Base-by-base conservation (phyloP, 768 basidiomycete genomes). In the Chiua virens region DNA sequence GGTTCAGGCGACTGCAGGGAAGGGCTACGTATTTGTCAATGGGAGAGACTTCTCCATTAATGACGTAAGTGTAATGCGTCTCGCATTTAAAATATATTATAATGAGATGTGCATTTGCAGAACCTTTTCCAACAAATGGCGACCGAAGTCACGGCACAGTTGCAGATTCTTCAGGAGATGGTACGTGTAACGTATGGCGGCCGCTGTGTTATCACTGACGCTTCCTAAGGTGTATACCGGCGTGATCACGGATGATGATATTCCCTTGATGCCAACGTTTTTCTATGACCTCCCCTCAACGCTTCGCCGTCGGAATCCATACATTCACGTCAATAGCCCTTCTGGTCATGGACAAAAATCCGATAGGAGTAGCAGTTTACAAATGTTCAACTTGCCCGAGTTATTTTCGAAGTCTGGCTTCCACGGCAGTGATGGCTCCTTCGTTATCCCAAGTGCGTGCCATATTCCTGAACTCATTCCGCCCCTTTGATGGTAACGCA, bases 261-360 rank as follows among this genome's bases (percentile, higher is more conserved):
- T 68, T 8, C 71, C 72, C 7, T 74, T 77, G 28, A 78, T 90
- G 47, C 70, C 80, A 27, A 86, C 77, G 14, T 93, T 89, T 71
- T 98, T 98, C 72, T 98, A 96, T 63, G 92, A 96, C 60, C 78
- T 94, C 7, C 89, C 94, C 1, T 81, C 80, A 0, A 83, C 90
- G 0, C 75, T 75, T 37, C 73, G 77, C 49, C 78, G 86, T 11
- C 73, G 97, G n/a, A 98, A 92, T 67, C 74, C 70, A 23, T 82
- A 88, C 62, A 84, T 98, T 47, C 81, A 83, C 60, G 82, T 86
- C 0, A 61, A 74, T 4, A 73, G 71, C 30, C 61, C 75, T 3
- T 75, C 75, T 20, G 42, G 54, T 21, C 47, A 25, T 7, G 65
- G 52, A 11, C 62, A 42, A 25, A 18, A 49, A 7, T 48, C 39